A percentile compares a stretch with the other conserved stretches of the same genome.
Evolutionary conservation across 768 basidiomycete genomes (phyloP).

Genomic region (Hygrophoropsis aurantiaca): DNA sequence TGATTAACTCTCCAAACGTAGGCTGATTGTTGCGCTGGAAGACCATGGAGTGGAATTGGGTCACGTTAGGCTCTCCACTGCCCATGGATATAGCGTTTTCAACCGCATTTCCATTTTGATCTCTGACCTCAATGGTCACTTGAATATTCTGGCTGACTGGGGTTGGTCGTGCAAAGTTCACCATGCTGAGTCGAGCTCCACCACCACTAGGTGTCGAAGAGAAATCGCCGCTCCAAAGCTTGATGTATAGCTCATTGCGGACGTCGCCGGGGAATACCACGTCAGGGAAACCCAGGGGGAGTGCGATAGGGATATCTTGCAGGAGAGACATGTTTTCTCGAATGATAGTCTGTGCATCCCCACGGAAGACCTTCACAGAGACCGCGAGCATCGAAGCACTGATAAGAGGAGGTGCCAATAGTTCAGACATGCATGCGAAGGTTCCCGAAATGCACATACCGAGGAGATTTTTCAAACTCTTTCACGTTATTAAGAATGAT

Average conservation of each 20-base stretch:
- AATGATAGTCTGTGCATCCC: slow-evolving; percentile 72
- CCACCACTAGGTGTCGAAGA: slow-evolving; percentile 46
- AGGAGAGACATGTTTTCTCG: slow-evolving; percentile 84
- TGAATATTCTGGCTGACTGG: slow-evolving; percentile 63
- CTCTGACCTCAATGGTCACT: slow-evolving; percentile 86
- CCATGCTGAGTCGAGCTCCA: slow-evolving; percentile 57
- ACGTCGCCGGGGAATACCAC: slow-evolving; percentile 90
- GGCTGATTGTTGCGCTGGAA: slow-evolving; percentile 87
- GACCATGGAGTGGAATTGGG: slow-evolving; percentile 87
- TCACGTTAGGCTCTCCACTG: slow-evolving; percentile 77
- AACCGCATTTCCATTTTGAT: slow-evolving; percentile 64
- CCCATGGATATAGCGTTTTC: slow-evolving; percentile 79
- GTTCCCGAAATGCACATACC: slow-evolving; percentile 45
- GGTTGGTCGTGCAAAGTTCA: slow-evolving; percentile 59
- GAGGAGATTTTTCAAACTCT: slow-evolving; percentile 80
- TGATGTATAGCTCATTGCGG: slow-evolving; percentile 96
- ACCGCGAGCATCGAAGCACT: slow-evolving; percentile 89
- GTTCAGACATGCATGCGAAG: slow-evolving; percentile 1
- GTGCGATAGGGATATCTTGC: slow-evolving; percentile 76
- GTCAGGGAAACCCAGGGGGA: slow-evolving; percentile 92
- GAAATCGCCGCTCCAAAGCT: slow-evolving; percentile 94
- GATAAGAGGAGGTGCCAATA: too few relatives aligned
- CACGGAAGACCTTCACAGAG: slow-evolving; percentile 83
- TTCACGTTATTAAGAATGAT: slow-evolving; percentile 78
- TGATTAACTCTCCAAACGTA: slow-evolving; percentile 91